Base-by-base conservation (phyloP, 23 red algal genomes). In the Pyropia yezoensis region DNA sequence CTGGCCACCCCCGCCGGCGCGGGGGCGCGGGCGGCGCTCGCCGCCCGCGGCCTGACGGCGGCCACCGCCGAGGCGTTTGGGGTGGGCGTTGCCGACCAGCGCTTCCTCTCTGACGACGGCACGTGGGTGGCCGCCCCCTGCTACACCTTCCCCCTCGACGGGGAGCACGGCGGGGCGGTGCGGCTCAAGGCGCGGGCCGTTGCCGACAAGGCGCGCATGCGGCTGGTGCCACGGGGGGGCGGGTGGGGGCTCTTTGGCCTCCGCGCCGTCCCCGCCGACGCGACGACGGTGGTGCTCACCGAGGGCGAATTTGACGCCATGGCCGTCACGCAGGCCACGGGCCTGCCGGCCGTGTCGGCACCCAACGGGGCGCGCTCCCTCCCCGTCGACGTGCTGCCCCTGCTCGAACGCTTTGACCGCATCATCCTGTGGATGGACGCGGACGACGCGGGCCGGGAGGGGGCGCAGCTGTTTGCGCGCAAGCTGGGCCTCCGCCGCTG, bases 221-320 rank as follows among this genome's bases (percentile, higher is more conserved):
- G 62, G 56, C 63, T 86, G 49, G 33, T 80, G 6, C 89, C 89
- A 33, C 73, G 75, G 28, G 89, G 90, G 14, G 80, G 69, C 14
- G 50, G 22, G 22, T 98, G 79, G 79, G 86, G 94, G 3, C 69
- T 91, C 62, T 98, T 98, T 68, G 94, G 94, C 28, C 27, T 90
- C 18, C 74, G 88, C 50, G 66, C 73, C 13, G 85, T 90, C 9
- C 77, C 81, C 18, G 24, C n/a, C 0, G 62, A 69, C 33, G 75
- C 76, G 17, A 67, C 79, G 12, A 49, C 63, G 20, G 64, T 98
- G 26, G 66, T 91, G 22, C 18, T 98, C 8, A 91, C 94, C 11
- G 94, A 98, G 56, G 94, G 88, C 11, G 94, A 98, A 69, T 68
- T 98, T 27, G 94, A 98, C 58, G 94, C 94, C 1, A 91, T 98